Base-by-base conservation (phyloP, 2,329 filamentous ascomycete species). In the Blastomyces emzantsi region DNA sequence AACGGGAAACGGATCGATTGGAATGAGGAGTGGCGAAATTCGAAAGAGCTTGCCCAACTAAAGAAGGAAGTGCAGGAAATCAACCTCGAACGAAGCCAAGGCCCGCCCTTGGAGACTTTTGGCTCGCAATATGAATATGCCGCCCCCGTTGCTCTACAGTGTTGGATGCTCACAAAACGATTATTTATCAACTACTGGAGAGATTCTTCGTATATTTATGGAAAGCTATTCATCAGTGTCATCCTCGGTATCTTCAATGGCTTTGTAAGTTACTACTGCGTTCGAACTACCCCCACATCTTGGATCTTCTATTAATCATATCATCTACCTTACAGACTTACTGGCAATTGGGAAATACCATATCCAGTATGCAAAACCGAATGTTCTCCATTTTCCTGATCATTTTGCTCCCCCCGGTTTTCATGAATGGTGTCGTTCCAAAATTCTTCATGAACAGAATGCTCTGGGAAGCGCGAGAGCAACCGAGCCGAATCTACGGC, bases 161-260 rank as follows among this genome's bases (percentile, higher is more conserved):
- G 82, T 7, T 78, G 78, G 3, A 81, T 86, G 70, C 80, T 92
- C 25, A 90, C 87, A 3, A 86, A 86, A 72, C 83, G 90, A 28
- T 82, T 88, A 60, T 91, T 91, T 74, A 78, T 79, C 3, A 85
- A 90, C 68, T 87, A 91, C 76, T 92, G 88, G 88, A 83, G 90
- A 17, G 86, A 90, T 66, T 87, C 89, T 0, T 86, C 85, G 0
- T 93, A 92, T 73, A 79, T 90, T 63, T 92, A 91, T 73, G 86
- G 87, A 64, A 91, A 90, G 72, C 77, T 93, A 33, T 92, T 91
- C 74, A 82, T 87, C 43, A 81, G 85, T 3, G 83, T 90, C 64
- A 82, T 90, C 65, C 80, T 89, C 55, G 89, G 87, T 19, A 85
- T 91, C 73, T 90, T 92, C 80, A 90, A 90, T 75, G 88, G 87